Base-by-base conservation (phyloP, 148 eudicot species). In the Silene uniflora region DNA sequence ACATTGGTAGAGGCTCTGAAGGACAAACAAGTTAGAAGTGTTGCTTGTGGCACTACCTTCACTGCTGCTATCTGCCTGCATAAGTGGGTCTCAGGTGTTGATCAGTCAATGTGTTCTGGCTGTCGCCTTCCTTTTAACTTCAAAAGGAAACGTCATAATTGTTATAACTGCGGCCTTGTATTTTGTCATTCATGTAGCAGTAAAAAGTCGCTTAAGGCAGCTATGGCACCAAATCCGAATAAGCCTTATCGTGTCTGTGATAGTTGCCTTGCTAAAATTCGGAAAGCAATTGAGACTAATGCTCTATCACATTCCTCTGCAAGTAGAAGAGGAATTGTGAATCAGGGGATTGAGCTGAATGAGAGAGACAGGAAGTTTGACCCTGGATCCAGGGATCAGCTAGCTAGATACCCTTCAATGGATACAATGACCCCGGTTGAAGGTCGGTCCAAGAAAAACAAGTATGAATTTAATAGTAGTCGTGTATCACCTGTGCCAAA, bases 81-180 rank as follows among this genome's bases (percentile, higher is more conserved):
- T 83, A 94, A 94, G 84, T 91, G 98, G 98, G 93, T 92, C 70
- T 94, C 98, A n/a, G 98, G 98, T 71, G 84, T 90, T 74, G 98
- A 94, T 79, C 97, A 90, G 82, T 92, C 97, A 55, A 94, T 94
- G 92, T 94, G 98, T 73, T 94, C 98, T 75, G 98, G 97, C 25
- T 94, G 98, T 80, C 97, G 89, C 16, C 80, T 87, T 64, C 98
- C 96, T 11, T 94, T 94, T 75, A 94, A 92, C 80, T 94, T 94
- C 87, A 94, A 94, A 87, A 85, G 98, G 75, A 94, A 94, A 78
- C 98, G 98, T 4, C 98, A 94, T 78, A 94, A 94, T 75, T 93
- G 98, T 79, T 93, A 93, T 74, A 93, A 93, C 73, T 93, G 98
- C 77, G 98, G 98, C 54, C 91, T 94, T 65, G 89, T 94, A 54